phyloP scores from a whole-genome alignment of 495 filamentous ascomycete genomes.

The Penicillium tannophilum region DNA sequence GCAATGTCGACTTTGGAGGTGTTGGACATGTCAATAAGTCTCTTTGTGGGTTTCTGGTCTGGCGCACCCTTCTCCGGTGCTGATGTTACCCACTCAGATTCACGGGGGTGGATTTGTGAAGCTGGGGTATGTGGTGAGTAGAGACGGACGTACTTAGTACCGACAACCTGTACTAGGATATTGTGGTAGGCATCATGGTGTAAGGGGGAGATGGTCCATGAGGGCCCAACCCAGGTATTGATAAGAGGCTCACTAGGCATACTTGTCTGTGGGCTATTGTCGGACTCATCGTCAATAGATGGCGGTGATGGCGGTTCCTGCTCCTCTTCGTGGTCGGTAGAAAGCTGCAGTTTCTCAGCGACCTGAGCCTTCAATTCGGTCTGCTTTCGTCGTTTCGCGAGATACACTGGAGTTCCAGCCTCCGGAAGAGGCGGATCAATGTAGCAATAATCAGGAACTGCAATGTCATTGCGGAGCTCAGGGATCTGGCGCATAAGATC shows the following conservation, averaged over 20 bases:
- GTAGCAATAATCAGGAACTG: conserved; percentile 84
- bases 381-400: conserved; percentile 35
- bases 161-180: conserved; percentile 86
- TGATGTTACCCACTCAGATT: conserved; percentile 57
- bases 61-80: conserved; percentile 10
- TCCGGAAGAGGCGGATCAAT: conserved; percentile 54
- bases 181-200: conserved; percentile 97
- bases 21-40: conserved; percentile 85
- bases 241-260: conserved; percentile 43
- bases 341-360: neutral
- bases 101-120: conserved; percentile 64
- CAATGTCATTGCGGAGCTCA: conserved; percentile 71
- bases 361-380: conserved; percentile 26
- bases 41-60: conserved; percentile 15
- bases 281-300: conserved; percentile 9
- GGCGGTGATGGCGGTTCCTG: too few relatives aligned
- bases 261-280: conserved; percentile 13
- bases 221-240: conserved; percentile 95
- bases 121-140: conserved; percentile 69
- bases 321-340: too few relatives aligned
- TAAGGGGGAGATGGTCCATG: conserved; percentile 84
- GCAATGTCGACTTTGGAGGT: conserved; percentile 78
- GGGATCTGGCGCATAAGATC: conserved; percentile 85
- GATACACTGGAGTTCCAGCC: conserved; percentile 50
- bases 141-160: conserved; percentile 85